Conservation (phyloP, 1,139 yeast genomes). For the Debaryomyces fabryi region DNA sequence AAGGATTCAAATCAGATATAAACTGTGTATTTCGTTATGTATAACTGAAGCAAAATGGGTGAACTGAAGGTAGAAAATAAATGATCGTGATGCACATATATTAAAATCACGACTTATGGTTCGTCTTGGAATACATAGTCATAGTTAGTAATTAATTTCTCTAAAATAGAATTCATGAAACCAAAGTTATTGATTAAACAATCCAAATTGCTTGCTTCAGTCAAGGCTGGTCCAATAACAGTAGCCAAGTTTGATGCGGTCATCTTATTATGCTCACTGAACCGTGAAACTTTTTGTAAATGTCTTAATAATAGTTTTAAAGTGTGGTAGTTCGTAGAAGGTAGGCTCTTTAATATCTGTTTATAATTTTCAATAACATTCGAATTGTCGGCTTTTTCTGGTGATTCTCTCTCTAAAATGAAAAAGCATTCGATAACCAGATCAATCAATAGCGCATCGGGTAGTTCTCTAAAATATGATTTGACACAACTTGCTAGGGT, state of each 20-base stretch:
- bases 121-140: slow-evolving; percentile 38
- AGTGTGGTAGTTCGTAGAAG: slow-evolving; percentile 66
- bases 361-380: slow-evolving; percentile 41
- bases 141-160: slow-evolving; percentile 49
- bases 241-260: slow-evolving; percentile 80
- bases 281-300: slow-evolving; percentile 60
- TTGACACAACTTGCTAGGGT: slow-evolving; percentile 91
- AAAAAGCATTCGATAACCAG: slow-evolving; percentile 53
- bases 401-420: slow-evolving; percentile 32
- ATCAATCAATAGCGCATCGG: slow-evolving; percentile 79
- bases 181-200: slow-evolving; percentile 56
- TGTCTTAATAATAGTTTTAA: slow-evolving; percentile 70
- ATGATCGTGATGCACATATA: neutral
- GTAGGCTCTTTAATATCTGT: slow-evolving; percentile 53
- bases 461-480: slow-evolving; percentile 81
- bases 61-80: slow-evolving; percentile 3
- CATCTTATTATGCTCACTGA: slow-evolving; percentile 72
- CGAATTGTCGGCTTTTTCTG: slow-evolving; percentile 15
- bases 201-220: slow-evolving; percentile 58
- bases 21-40: slow-evolving; percentile 3
- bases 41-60: neutral
- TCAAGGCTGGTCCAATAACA: slow-evolving; percentile 65
- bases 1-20: slow-evolving; percentile 1
- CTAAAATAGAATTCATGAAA: slow-evolving; percentile 56
- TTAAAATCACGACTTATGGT: neutral